A percentile compares a stretch with the other conserved stretches of the same genome.
Conservation (phyloP, 169 alveolate species). For the Plasmodium chabaudi region DNA sequence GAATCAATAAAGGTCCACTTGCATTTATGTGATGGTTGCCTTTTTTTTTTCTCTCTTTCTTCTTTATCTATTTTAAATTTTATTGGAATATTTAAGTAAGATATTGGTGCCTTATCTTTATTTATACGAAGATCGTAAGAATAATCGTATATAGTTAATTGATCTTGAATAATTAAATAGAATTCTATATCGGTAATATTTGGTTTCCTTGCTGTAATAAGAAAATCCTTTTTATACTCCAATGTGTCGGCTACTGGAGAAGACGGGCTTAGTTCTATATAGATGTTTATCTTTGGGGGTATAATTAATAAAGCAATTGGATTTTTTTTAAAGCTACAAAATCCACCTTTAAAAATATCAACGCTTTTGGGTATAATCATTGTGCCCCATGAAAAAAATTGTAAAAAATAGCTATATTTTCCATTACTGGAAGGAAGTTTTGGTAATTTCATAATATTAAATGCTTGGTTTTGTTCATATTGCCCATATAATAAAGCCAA, state of each 20-base stretch:
- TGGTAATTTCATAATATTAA: slow-evolving; percentile 70
- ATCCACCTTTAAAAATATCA: slow-evolving; percentile 74
- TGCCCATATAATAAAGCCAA: slow-evolving; percentile 82
- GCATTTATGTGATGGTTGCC: slow-evolving; percentile 39
- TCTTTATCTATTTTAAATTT: slow-evolving; percentile 45
- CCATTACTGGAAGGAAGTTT: slow-evolving; percentile 67
- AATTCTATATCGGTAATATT: slow-evolving; percentile 80
- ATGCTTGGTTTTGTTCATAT: slow-evolving; percentile 65
- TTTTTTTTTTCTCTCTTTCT: slow-evolving; percentile 46
- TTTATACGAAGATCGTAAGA: slow-evolving; percentile 80
- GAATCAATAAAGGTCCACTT: slow-evolving; percentile 57
- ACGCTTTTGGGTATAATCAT: slow-evolving; percentile 77
- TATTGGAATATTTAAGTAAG: slow-evolving; percentile 30
- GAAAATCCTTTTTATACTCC: slow-evolving; percentile 77
- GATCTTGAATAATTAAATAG: slow-evolving; percentile 77
- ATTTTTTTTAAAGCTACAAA: slow-evolving; percentile 74
- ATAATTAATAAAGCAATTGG: slow-evolving; percentile 76
- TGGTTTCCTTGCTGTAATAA: slow-evolving; percentile 80
- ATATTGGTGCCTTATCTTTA: slow-evolving; percentile 77
- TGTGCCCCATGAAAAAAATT: slow-evolving; percentile 81
- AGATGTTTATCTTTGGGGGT: slow-evolving; percentile 79
- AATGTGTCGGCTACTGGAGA: slow-evolving; percentile 71
- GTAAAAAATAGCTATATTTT: slow-evolving; percentile 81
- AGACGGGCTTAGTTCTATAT: slow-evolving; percentile 75
- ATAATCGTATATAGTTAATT: slow-evolving; percentile 73